Evolutionary conservation across 2,329 filamentous ascomycete genomes (phyloP), one percentile per base, ranked within the genome.

Genomic region (Anisogramma anomala): DNA sequence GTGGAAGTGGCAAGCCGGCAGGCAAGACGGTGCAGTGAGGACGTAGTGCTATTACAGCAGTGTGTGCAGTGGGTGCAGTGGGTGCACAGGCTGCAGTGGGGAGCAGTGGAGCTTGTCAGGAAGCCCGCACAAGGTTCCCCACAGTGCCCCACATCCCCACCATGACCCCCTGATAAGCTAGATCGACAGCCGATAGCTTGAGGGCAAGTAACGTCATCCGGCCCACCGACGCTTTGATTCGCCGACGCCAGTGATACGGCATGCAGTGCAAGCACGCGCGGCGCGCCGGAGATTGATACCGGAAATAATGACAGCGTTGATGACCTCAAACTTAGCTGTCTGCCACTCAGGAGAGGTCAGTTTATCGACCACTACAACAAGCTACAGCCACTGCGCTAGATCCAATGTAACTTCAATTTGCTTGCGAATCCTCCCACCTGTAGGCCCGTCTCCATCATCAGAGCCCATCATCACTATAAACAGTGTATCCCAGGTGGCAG

Each of bases 261-360:
- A 4, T 42, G 41, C 18, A 28, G 14, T 25, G 23, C 44, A 41
- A 36, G 38, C 33, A 36, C 19, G 33, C 44, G 44, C 41, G 38
- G 41, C 41, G 30, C 41, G 44, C 44, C 44, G 44, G 41, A 39
- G 33, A 40, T 43, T 34, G 31, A 28, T 42, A 37, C 39, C 31
- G 31, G 39, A 32, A 41, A 41, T 40, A 38, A 39, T 42, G 19
- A 39, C 26, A 45, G 19, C 33, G 23, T 28, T 22, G n/a, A 39
- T 43, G 36, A 37, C 27, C 17, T 26, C 33, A 20, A 27, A 17
- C 7, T 34, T 33, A 3, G 33, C 10, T 13, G 15, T 19, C 33
- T 46, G 43, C 43, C 39, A 46, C 39, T 42, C 32, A 20, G 27
- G 38, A 18, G 25, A 31, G 26, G 9, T 18, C 19, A 28, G 19